Percentiles rank a stretch among this genome's conserved stretches.
Evolutionary conservation across 805 yeast genomes (phyloP).

Genomic region (Starmerella vaccinii): DNA sequence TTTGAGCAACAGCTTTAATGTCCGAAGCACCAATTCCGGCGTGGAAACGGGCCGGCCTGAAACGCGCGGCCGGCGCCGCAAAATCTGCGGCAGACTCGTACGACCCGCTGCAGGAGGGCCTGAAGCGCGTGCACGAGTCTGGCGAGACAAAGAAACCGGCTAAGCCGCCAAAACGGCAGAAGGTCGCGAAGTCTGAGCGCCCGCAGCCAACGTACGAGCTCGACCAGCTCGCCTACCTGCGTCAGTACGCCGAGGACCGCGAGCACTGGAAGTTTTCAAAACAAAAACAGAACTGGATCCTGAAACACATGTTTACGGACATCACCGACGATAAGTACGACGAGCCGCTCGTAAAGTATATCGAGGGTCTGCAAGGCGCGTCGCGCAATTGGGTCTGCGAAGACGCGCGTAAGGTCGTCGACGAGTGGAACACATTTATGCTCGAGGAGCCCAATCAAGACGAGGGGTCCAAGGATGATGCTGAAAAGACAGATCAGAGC

Average conservation of each 20-base stretch:
- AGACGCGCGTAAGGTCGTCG: slow-evolving; percentile 40
- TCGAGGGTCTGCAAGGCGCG: slow-evolving; percentile 60
- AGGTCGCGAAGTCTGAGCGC: slow-evolving; percentile 58
- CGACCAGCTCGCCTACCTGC: slow-evolving; percentile 60
- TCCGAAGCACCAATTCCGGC: slow-evolving; percentile 46
- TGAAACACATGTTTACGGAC: slow-evolving; percentile 43
- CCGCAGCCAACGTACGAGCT: slow-evolving; percentile 59
- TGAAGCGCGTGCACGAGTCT: slow-evolving; percentile 24
- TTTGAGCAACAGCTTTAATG: not conserved
- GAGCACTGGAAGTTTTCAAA: slow-evolving; percentile 74
- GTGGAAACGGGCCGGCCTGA: slow-evolving; percentile 68
- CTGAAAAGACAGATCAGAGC: not conserved
- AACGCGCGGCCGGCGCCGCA: slow-evolving; percentile 4
- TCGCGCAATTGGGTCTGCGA: slow-evolving; percentile 47
- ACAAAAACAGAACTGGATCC: slow-evolving; percentile 77
- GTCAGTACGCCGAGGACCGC: slow-evolving; percentile 45
- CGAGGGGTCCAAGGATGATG: not conserved
- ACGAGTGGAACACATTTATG: slow-evolving; percentile 47
- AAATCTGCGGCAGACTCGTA: slow-evolving; percentile 5
- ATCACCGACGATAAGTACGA: slow-evolving; percentile 46
- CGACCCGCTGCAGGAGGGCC: slow-evolving; percentile 26
- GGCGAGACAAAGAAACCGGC: slow-evolving; percentile 27
- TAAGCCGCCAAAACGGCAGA: slow-evolving; percentile 60
- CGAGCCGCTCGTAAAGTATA: slow-evolving; percentile 40
- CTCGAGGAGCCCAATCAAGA: slow-evolving; percentile 26